Base-by-base conservation (phyloP, 2,329 filamentous ascomycete species). In the Sphaerostilbella broomeana region DNA sequence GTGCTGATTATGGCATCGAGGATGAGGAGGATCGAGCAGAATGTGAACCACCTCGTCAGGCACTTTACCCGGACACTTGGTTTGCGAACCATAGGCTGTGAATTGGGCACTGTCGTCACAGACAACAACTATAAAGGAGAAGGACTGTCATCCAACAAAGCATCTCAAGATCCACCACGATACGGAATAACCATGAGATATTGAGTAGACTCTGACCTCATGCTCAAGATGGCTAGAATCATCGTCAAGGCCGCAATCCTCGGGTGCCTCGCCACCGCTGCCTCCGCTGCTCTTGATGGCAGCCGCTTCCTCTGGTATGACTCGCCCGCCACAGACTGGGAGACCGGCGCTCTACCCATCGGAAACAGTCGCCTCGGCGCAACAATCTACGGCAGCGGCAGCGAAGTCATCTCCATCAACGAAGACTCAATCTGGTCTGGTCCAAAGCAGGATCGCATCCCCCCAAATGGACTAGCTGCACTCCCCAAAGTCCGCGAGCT, bases 381-480 rank as follows among this genome's bases (percentile, higher is more conserved):
- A 6, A 65, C 67, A 57, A 50, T 69, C 24, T 65, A 64, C 43
- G 66, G 67, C 11, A 58, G 62, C 7, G 47, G 54, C 19, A 59
- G 54, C 4, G 66, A 69, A 42, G 51, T 60, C 21, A 47, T 69
- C 10, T 56, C 58, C 19, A 51, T 70, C 19, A 70, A 67, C 35
- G 66, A 70, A 48, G 63, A 69, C 43, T 63, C 64, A 5, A 57
- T 65, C 6, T 67, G 62, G 62, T 63, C 60, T 40, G 64, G 64
- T 24, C 63, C 61, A 3, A 56, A 36, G 15, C 38, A 41, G 45
- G 49, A 64, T 35, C 62, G 66, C n/a, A 58, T 58, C 20, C 62
- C 62, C 12, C 52, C 51, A 18, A 53, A 58, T 26, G 56, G 61
- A 7, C 38, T 55, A 13, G 36, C 44, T 17, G 55, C 61, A 34